Percentiles rank a stretch among this genome's conserved stretches.
These are phyloP conservation scores for Nevesoporus exiguus DNA, from an alignment of 768 basidiomycete species.

Conservation along the genomic window DNA sequence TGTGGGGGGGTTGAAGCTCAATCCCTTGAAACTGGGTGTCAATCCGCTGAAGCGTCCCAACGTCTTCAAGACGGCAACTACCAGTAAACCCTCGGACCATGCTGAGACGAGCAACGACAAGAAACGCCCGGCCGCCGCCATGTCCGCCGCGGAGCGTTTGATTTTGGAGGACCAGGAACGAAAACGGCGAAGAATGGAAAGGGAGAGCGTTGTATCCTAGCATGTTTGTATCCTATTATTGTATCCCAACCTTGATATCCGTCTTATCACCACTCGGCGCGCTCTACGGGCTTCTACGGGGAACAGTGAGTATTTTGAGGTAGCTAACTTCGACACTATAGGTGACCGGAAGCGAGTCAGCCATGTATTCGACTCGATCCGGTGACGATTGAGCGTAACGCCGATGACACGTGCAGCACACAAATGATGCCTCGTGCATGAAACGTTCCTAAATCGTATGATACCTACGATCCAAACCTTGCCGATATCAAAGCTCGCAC, in stretches of 20 bases:
- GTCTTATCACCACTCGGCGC: background rate
- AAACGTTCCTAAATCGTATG: background rate
- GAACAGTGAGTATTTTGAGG: too few species aligned
- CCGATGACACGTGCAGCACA: background rate
- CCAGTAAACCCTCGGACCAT: constrained; percentile 29
- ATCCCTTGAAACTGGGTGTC: constrained; percentile 38
- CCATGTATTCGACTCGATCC: background rate
- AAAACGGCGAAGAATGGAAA: constrained; percentile 76
- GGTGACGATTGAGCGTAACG: background rate
- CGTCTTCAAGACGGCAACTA: constrained; percentile 56
- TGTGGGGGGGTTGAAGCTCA: constrained; percentile 52
- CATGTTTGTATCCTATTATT: constrained; percentile 8
- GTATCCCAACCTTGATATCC: constrained; percentile 9
- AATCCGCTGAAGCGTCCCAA: constrained; percentile 75
- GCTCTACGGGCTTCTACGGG: background rate
- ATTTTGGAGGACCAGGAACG: constrained; percentile 90
- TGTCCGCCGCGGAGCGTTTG: constrained; percentile 82
- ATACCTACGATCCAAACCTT: too few species aligned
- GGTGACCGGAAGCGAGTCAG: background rate
- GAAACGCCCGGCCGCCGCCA: constrained; percentile 58
- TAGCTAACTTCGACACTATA: too few species aligned
- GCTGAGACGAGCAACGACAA: constrained; percentile 43
- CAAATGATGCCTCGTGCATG: background rate
- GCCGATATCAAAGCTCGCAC: background rate
- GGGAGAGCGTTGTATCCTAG: constrained; percentile 30